phyloP scores from a whole-genome alignment of 805 yeast species.

The Pichia deserticola region DNA sequence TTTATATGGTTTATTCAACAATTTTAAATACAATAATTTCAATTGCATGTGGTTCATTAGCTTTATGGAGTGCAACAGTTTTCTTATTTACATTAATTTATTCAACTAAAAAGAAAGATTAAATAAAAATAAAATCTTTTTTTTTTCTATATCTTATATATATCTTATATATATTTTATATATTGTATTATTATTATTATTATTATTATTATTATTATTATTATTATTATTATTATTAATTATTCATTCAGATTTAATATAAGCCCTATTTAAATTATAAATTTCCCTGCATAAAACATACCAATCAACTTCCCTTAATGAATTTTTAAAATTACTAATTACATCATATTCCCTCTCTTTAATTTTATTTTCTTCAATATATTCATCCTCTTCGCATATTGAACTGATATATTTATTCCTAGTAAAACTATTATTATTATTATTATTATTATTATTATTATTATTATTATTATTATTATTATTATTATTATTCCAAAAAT shows the following conservation, averaged over 20 bases:
- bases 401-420: constrained; percentile 7
- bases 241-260: constrained; percentile 31
- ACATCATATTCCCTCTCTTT: constrained; percentile 20
- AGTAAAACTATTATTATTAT: background rate
- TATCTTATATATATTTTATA: background rate
- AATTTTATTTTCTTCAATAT: background rate
- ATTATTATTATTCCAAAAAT: background rate
- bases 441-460: background rate
- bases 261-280: constrained; percentile 64
- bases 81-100: constrained; percentile 39
- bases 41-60: constrained; percentile 68
- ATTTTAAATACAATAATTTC: constrained; percentile 58
- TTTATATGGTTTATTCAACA: constrained; percentile 67
- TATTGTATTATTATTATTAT: background rate
- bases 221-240: background rate
- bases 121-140: background rate
- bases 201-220: background rate
- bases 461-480: background rate
- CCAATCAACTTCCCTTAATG: constrained; percentile 77
- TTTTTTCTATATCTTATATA: background rate
- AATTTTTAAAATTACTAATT: constrained; percentile 26
- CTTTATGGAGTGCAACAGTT: constrained; percentile 56
- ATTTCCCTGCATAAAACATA: constrained; percentile 78
- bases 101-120: constrained; percentile 11
- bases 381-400: background rate